Conservation (phyloP, 495 filamentous ascomycete species). For the Aspergillus saccharolyticus region DNA sequence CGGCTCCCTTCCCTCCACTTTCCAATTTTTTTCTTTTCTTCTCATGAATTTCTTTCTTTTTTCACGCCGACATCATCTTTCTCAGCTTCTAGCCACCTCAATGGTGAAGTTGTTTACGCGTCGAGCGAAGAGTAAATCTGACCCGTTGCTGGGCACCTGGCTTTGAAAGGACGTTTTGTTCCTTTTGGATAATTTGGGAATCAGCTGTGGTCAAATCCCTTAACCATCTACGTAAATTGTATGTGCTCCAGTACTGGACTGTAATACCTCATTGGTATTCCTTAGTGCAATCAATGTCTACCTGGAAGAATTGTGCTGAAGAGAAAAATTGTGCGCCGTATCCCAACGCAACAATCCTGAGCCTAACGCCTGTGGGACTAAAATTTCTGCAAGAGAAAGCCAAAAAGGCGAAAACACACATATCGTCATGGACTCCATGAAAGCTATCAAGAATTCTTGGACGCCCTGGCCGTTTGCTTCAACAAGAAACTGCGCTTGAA, state of each 20-base stretch:
- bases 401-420: conserved; percentile 7
- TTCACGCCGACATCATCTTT: conserved; percentile 35
- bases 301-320: neutral
- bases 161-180: conserved; percentile 64
- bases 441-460: conserved; percentile 22
- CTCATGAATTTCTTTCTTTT: conserved; percentile 20
- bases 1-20: conserved; percentile 8
- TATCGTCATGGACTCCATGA: conserved; percentile 29
- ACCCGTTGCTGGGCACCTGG: conserved; percentile 77
- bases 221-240: neutral
- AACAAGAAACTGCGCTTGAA: conserved; percentile 90
- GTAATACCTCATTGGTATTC: too few relatives aligned
- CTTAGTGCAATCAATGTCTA: too few relatives aligned
- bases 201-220: conserved; percentile 70
- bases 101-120: conserved; percentile 60
- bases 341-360: neutral
- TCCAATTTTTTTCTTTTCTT: conserved; percentile 25
- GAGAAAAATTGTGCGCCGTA: neutral
- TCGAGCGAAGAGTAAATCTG: conserved; percentile 59
- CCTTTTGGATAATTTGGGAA: conserved; percentile 65
- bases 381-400: neutral
- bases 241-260: neutral
- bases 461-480: conserved; percentile 53
- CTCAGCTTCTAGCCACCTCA: conserved; percentile 46
- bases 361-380: neutral